These are phyloP conservation scores for Chloromonas sp. DNA, from an alignment of 163 green algal species.

Conservation along the genomic window DNA sequence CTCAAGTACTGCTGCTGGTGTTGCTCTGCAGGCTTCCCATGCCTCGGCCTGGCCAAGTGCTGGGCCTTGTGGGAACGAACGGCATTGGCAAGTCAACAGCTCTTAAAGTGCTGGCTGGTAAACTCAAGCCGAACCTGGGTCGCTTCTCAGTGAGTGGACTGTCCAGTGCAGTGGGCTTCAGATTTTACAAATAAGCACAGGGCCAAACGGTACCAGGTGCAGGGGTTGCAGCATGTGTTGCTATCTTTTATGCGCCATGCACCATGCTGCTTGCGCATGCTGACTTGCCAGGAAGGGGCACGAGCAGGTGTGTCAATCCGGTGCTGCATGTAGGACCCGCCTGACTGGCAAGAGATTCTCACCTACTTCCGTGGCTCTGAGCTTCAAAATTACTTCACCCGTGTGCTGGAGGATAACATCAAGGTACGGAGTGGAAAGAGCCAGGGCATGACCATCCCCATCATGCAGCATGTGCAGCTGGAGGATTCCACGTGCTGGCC, in stretches of 20 bases:
- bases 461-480: no score
- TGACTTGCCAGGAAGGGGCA: no score
- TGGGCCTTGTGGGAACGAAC: slow-evolving; percentile 97
- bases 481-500: no score
- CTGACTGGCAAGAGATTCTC: slow-evolving; percentile 96
- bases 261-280: no score
- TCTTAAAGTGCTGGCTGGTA: slow-evolving; percentile 91
- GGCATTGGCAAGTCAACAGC: slow-evolving; percentile 98
- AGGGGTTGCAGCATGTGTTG: no score
- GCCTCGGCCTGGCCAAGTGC: slow-evolving; percentile 88
- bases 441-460: no score
- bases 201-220: no score
- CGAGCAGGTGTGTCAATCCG: no score
- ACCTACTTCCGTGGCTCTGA: slow-evolving; percentile 92
- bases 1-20: neutral
- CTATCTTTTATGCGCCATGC: no score
- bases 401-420: slow-evolving; percentile 91
- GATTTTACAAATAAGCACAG: no score
- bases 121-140: slow-evolving; percentile 98
- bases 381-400: slow-evolving; percentile 99
- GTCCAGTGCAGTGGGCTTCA: no score
- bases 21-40: slow-evolving; percentile 70
- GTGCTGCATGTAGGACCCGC: slow-evolving; percentile 50
- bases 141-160: slow-evolving; percentile 58
- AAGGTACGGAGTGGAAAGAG: slow-evolving; percentile 33